Evolutionary conservation across 2,329 filamentous ascomycete species (phyloP), one percentile per base, ranked within the genome.

Genomic region (Penicillium sp.): DNA sequence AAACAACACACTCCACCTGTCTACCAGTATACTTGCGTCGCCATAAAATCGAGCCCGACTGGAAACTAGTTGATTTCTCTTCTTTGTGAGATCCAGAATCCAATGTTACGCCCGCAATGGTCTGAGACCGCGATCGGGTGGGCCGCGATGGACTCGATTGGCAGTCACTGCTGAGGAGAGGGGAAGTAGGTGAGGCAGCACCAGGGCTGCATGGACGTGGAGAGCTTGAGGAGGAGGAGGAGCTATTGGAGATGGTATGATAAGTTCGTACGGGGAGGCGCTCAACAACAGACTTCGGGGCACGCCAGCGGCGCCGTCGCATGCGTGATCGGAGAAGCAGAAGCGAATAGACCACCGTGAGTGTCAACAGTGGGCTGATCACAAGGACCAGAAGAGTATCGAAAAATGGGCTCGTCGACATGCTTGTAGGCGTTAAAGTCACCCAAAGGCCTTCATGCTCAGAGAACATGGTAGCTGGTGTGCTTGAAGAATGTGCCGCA

Each of bases 371-470:
- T 7, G 94, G 94, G 67, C 92, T 97, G 51, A 97, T 87, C 29
- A 99, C 92, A n/a, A 99, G 80, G 8, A 99, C 92, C n/a, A 97
- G 81, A 2, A 99, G 82, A 0, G 93, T 97, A 70, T 99, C 94
- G 64, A 97, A 92, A 77, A 99, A 96, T 0, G 94, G 92, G 64
- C 89, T 95, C 5, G 89, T 89, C 60, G 91, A 93, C 77, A 88
- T 85, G 73, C 86, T 93, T 0, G 92, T 92, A 1, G 92, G 94
- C 1, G 91, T 94, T 53, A 99, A 85, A 7, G 94, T 96, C n/a
- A 99, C 91, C 92, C 92, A 97, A 4, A 99, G 83, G 2, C 92
- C 93, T 65, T 94, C 87, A 60, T 87, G 87, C 12, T 80, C 78
- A 35, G 80, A 75, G 59, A 71, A 73, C 26, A 76, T 68, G 44